Base-by-base conservation (phyloP, 176 grass and related monocot genomes). In the Alopecurus myosuroides region DNA sequence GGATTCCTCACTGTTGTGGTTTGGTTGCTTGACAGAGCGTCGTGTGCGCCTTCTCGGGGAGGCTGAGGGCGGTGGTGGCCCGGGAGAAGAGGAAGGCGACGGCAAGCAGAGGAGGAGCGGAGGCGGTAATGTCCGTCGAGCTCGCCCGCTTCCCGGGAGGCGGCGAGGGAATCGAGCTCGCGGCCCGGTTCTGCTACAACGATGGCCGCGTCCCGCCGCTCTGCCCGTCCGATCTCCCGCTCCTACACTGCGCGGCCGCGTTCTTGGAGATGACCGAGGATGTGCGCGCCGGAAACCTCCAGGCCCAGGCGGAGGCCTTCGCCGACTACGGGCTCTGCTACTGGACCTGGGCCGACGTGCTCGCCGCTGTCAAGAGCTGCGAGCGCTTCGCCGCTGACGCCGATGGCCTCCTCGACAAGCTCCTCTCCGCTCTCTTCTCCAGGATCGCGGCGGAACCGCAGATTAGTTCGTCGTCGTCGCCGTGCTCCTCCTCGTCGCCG, bases 191-290 rank as follows among this genome's bases (percentile, higher is more conserved):
- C 74, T 99, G 97, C 86, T 99, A 99, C 88, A 87, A 67, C 74
- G 88, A 89, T 77, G 97, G 93, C 25, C 91, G 84, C 51, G 30
- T 99, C 33, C 80, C 66, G 40, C 81, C 66, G 34, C 77, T 99
- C 60, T 82, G 83, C 37, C 91, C 97, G 1, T 83, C 88, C 77
- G 92, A 90, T 30, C 85, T 95, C 69, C 89, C 85, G 17, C 63
- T 94, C 30, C 65, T 98, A 62, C 91, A 92, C 76, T 89, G 88
- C 70, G 86, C 87, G 19, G 97, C 97, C 40, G 26, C 89, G 66
- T 88, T 87, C 60, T 48, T 98, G 70, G 93, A 95, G 76, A 98
- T 98, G 97, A 92, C 89, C 2, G 97, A 98, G 81, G 91, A 94
- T 48, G 67, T 89, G 44, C 92, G 83, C 81, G 26, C 77, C 77